Evolutionary conservation across 176 grass and related monocot species (phyloP).

Genomic region (Otatea glauca): DNA sequence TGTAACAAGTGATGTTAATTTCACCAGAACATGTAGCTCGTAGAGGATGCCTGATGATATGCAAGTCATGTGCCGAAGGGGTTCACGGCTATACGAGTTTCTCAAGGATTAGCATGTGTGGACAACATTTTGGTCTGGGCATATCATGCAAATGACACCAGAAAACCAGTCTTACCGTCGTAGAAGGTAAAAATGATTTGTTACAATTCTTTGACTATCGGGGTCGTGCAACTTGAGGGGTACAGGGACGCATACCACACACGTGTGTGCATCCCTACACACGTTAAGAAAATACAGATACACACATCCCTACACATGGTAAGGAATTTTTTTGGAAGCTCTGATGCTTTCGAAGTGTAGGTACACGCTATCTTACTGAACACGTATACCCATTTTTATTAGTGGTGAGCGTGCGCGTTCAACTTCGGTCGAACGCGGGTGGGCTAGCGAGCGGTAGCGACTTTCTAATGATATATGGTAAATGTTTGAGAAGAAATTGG

Average conservation of each 20-base stretch:
- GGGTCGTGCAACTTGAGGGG: too few species aligned
- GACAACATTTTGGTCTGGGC: neutral
- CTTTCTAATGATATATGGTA: neutral
- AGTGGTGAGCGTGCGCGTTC: too few species aligned
- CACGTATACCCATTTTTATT: too few species aligned
- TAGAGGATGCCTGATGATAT: neutral
- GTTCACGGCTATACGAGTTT: slow-evolving; percentile 30
- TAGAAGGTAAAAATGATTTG: neutral
- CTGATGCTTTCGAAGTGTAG: too few species aligned
- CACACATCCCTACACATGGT: too few species aligned
- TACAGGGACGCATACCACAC: too few species aligned
- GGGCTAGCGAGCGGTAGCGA: neutral
- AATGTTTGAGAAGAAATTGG: neutral
- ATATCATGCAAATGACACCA: neutral
- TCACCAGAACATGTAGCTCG: neutral
- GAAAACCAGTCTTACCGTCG: neutral
- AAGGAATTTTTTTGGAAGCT: too few species aligned
- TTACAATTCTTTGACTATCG: neutral
- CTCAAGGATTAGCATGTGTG: neutral
- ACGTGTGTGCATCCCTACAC: too few species aligned
- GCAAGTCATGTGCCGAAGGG: neutral
- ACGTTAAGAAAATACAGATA: too few species aligned
- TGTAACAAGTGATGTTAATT: neutral
- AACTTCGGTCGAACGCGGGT: too few species aligned
- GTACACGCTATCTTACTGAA: too few species aligned